phyloP scores from a whole-genome alignment of 345 rosid species.

The Trapa incisa region DNA sequence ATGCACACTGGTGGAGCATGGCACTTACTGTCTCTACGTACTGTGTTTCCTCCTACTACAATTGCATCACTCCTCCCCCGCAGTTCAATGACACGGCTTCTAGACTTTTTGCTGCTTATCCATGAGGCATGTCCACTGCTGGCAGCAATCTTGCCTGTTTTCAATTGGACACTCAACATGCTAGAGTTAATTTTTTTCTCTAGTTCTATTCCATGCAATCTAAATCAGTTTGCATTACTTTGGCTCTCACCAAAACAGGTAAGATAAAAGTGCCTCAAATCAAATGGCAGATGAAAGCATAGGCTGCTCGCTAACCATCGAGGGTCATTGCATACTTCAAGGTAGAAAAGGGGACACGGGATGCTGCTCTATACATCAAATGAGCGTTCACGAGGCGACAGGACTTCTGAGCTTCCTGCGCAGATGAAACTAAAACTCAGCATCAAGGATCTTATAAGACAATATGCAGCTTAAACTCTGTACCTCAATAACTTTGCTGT shows the following conservation, averaged over 20 bases:
- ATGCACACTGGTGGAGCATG: not conserved
- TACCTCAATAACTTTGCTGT: slow-evolving; percentile 69
- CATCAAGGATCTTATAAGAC: not conserved
- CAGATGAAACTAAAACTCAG: not conserved
- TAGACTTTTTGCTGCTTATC: slow-evolving; percentile 81
- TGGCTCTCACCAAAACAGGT: not conserved
- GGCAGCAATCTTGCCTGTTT: slow-evolving; percentile 81
- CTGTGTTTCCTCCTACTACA: slow-evolving; percentile 87
- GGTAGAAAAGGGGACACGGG: slow-evolving; percentile 75
- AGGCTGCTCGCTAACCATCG: slow-evolving; percentile 54
- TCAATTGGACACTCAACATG: slow-evolving; percentile 7
- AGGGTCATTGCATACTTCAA: slow-evolving; percentile 97
- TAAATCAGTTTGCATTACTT: slow-evolving; percentile 1
- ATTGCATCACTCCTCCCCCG: slow-evolving; percentile 85
- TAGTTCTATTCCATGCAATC: not conserved
- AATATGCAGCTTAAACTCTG: not conserved
- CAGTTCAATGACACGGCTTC: slow-evolving; percentile 66
- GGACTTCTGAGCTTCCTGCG: slow-evolving; percentile 66
- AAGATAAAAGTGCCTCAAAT: not conserved
- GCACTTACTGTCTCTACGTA: slow-evolving; percentile 67
- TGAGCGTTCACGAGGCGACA: slow-evolving; percentile 86
- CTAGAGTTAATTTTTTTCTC: not conserved
- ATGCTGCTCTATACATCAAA: slow-evolving; percentile 69
- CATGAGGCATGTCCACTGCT: slow-evolving; percentile 88
- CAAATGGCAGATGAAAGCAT: not conserved